Evolutionary conservation across 2,329 filamentous ascomycete genomes (phyloP).

Genomic region (Reticulascus tulasneorum): DNA sequence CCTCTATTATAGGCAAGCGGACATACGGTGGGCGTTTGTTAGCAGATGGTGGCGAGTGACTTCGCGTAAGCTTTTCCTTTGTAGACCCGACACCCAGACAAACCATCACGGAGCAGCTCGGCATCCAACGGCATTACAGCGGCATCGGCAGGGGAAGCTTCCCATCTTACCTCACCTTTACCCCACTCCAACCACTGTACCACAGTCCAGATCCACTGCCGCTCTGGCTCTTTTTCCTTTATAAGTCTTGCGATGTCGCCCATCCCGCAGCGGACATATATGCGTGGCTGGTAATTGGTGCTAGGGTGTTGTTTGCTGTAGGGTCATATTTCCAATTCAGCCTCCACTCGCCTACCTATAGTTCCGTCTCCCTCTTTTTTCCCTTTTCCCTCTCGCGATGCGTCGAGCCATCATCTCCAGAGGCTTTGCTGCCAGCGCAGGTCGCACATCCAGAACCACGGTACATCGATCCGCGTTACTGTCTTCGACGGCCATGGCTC

Average conservation of each 20-base stretch:
- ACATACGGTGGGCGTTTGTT: no score
- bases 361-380: not conserved
- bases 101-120: slow-evolving; percentile 9
- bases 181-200: slow-evolving; percentile 13
- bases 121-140: slow-evolving; percentile 15
- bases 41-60: not conserved
- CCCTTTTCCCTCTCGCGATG: slow-evolving; percentile 28
- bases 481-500: slow-evolving; percentile 17
- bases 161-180: slow-evolving; percentile 3
- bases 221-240: no score
- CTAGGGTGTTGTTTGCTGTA: slow-evolving; percentile 2
- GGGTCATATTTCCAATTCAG: slow-evolving; percentile 2
- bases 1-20: no score
- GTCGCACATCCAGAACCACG: slow-evolving; percentile 26
- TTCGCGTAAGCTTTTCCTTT: slow-evolving; percentile 3
- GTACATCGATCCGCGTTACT: slow-evolving; percentile 20
- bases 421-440: slow-evolving; percentile 30
- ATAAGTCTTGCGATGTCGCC: slow-evolving; percentile 14
- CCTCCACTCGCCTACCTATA: not conserved
- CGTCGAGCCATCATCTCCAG: slow-evolving; percentile 42
- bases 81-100: no score
- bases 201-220: slow-evolving; percentile 12
- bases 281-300: slow-evolving; percentile 11
- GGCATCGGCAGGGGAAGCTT: slow-evolving; percentile 7
- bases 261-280: slow-evolving; percentile 1